Percentiles rank a stretch among this genome's conserved stretches.
Conservation (phyloP, 192 early-diverging fungal species). For the Coemansia sp. region DNA sequence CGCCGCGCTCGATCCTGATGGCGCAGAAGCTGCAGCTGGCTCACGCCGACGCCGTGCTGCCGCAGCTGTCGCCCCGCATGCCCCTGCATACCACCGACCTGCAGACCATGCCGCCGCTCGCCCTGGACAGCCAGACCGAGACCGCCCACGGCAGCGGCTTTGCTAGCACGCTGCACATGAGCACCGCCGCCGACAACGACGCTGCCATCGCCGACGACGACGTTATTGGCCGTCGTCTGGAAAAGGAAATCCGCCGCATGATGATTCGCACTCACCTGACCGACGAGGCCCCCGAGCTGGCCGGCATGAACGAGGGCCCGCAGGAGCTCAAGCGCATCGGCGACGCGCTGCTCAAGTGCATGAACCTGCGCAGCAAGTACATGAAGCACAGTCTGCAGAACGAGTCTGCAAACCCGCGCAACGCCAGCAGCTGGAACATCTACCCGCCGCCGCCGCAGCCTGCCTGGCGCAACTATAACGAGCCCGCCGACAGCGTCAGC, state of each 20-base stretch:
- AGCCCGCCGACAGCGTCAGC: constrained; percentile 4
- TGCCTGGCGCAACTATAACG: constrained; percentile 59
- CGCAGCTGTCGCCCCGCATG: constrained; percentile 39
- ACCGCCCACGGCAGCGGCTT: background rate
- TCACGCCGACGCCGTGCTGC: constrained; percentile 35
- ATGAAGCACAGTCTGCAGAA: constrained; percentile 70
- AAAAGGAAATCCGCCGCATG: constrained; percentile 41
- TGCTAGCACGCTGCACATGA: background rate
- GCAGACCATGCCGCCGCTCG: constrained; percentile 20
- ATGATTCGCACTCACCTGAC: constrained; percentile 21
- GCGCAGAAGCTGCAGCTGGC: constrained; percentile 40
- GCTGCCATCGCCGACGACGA: constrained; percentile 20
- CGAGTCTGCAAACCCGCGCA: constrained; percentile 79
- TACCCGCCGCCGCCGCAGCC: constrained; percentile 82
- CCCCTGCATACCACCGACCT: background rate
- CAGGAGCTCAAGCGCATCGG: constrained; percentile 38
- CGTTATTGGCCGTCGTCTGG: constrained; percentile 20
- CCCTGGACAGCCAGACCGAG: constrained; percentile 3
- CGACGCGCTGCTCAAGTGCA: constrained; percentile 60
- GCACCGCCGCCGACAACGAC: background rate
- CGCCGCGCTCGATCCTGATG: constrained; percentile 44
- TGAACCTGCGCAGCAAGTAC: constrained; percentile 79
- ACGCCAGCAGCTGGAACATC: constrained; percentile 71
- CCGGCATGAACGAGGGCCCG: constrained; percentile 22
- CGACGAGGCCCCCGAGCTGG: constrained; percentile 21